Evolutionary conservation across 176 grass and related monocot genomes (phyloP).

Genomic region (Carex littledalei): DNA sequence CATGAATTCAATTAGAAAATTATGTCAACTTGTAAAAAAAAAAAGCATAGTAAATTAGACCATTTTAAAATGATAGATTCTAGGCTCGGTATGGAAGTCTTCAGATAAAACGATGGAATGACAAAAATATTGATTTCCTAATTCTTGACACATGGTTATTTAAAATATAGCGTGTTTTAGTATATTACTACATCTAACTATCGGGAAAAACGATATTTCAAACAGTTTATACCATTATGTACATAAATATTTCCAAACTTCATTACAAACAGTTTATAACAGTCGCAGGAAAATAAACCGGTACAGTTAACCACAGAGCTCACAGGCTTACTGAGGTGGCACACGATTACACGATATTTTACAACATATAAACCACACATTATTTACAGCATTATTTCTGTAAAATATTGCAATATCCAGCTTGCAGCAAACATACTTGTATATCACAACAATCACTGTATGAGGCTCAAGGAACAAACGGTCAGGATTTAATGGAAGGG

Average conservation of each 20-base stretch:
- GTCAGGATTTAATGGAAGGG: constrained; percentile 19
- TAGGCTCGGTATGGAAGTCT: not conserved
- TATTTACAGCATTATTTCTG: not conserved
- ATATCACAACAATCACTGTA: not conserved
- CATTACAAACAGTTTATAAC: not conserved
- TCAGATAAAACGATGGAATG: no score
- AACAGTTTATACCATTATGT: not conserved
- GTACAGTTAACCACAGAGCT: not conserved
- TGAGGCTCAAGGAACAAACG: not conserved
- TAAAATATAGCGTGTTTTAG: not conserved
- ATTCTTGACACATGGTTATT: no score
- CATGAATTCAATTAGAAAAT: not conserved
- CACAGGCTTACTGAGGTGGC: not conserved
- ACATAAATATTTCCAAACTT: not conserved
- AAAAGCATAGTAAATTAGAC: not conserved
- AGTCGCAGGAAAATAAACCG: not conserved
- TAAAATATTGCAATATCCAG: not conserved
- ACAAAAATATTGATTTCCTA: no score
- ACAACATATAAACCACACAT: not conserved
- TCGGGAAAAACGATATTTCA: not conserved
- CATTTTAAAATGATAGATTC: not conserved
- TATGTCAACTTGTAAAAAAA: not conserved
- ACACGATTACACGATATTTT: not conserved
- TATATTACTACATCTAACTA: not conserved
- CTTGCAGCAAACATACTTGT: not conserved